These are phyloP conservation scores for Termitomyces sp. DNA, from an alignment of 768 basidiomycete species.

Conservation along the genomic window DNA sequence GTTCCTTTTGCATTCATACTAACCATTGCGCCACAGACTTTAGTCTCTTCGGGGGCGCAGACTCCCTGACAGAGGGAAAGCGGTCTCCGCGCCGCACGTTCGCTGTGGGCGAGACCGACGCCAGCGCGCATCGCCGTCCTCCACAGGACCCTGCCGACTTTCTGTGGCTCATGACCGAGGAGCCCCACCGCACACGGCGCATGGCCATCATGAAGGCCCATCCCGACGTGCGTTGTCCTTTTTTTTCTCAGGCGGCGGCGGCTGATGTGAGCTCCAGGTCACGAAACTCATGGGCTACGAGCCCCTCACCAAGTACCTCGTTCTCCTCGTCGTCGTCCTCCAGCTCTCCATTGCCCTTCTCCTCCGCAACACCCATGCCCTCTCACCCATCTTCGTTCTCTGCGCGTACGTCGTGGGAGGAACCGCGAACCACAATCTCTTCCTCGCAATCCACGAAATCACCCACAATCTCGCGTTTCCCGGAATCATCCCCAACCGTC, in stretches of 20 bases:
- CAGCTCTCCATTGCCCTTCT: conserved; percentile 63
- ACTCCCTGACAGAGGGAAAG: conserved; percentile 57
- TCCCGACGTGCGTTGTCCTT: conserved; percentile 59
- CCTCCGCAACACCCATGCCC: conserved; percentile 63
- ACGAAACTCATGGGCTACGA: conserved; percentile 96
- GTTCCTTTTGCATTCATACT: neutral
- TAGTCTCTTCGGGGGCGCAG: conserved; percentile 81
- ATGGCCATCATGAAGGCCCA: conserved; percentile 91
- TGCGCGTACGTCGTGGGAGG: conserved; percentile 86
- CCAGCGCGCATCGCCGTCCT: conserved; percentile 38
- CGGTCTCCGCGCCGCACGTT: conserved; percentile 50
- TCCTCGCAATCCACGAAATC: conserved; percentile 97
- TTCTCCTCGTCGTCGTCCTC: conserved; percentile 72
- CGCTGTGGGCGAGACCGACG: conserved; percentile 37
- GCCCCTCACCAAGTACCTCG: conserved; percentile 86
- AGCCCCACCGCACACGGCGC: conserved; percentile 87
- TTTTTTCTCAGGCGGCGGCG: too few species aligned
- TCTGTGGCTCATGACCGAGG: conserved; percentile 96
- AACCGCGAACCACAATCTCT: conserved; percentile 95
- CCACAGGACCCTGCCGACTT: conserved; percentile 84
- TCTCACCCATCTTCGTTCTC: conserved; percentile 68
- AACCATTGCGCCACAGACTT: conserved; percentile 43
- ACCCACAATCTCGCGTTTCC: conserved; percentile 96
- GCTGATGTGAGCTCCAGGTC: conserved; percentile 45
- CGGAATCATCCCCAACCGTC: conserved; percentile 76